Base-by-base conservation (phyloP, 163 green algal species). In the Chlorella variabilis region DNA sequence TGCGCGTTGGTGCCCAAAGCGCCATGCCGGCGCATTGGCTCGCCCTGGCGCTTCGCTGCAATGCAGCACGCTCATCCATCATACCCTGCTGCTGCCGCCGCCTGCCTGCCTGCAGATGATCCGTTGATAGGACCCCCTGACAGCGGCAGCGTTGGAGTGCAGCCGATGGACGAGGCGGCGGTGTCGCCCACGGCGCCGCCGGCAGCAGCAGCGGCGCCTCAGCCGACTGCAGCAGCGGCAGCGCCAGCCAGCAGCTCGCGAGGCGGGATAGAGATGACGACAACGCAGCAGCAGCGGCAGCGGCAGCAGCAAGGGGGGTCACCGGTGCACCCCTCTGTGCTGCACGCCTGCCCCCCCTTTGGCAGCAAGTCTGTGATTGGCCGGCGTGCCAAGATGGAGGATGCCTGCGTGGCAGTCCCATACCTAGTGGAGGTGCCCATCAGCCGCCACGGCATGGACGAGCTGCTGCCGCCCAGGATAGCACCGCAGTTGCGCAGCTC, bases 361-460 rank as follows among this genome's bases (percentile, higher is more conserved):
- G 93, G 92, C 51, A 89, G 90, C 73, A 96, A 96, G 77, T 91
- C 93, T 1, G 93, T 96, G 4, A 96, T 92, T 48, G 95, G 95
- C 0, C 90, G 94, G 71, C 87, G 95, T 1, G 87, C 92, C 11
- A 94, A 93, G 38, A 98, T 98, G 95, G 95, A 98, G 88, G 95
- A 98, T 80, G 91, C 92, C 3, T 97, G 93, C 80, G 89, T 86
- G 0, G 91, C 93, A 31, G 90, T 94, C 45, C 90, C 91, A 5
- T 93, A 93, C 86, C 88, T 97, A 42, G 90, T 94, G 25, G 87
- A 95, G 70, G 86, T 97, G 7, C 86, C 89, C 2, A 61, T 94
- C 39, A 81, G 41, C 70, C 78, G 77, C 23, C 62, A 20, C 25
- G 75, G 75, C 29, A 80, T 80, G 61, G 77, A 81, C 25, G 91